phyloP scores from a whole-genome alignment of 2,329 filamentous ascomycete genomes.

The Penicillium sclerotiorum region DNA sequence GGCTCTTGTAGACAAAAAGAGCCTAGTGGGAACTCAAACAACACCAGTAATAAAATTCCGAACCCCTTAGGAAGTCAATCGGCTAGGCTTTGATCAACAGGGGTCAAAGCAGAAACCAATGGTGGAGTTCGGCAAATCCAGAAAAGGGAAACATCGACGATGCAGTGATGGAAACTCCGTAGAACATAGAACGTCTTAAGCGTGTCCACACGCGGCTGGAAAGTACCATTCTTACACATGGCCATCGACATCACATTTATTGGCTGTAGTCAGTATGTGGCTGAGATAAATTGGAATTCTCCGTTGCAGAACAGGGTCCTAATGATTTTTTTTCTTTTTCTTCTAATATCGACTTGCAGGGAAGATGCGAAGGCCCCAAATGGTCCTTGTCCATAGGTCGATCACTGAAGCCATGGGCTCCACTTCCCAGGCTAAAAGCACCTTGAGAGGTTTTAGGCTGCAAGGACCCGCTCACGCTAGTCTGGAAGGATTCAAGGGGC shows the following conservation, averaged over 20 bases:
- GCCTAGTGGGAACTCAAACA: too few relatives aligned
- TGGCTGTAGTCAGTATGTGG: too few relatives aligned
- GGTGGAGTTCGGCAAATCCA: not conserved
- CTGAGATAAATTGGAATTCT: too few relatives aligned
- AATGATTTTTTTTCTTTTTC: too few relatives aligned
- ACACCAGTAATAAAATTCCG: too few relatives aligned
- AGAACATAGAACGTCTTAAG: too few relatives aligned
- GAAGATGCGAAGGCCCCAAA: not conserved
- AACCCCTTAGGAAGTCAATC: too few relatives aligned
- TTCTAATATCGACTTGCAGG: not conserved
- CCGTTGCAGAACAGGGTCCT: too few relatives aligned
- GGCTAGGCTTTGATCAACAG: not conserved
- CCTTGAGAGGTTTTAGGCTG: constrained; percentile 15
- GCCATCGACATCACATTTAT: too few relatives aligned
- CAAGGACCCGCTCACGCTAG: constrained; percentile 8
- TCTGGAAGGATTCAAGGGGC: constrained; percentile 4
- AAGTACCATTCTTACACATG: too few relatives aligned
- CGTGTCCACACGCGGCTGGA: too few relatives aligned
- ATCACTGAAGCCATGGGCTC: constrained; percentile 11
- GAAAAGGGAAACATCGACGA: not conserved
- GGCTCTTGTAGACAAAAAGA: too few relatives aligned
- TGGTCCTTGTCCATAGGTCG: not conserved
- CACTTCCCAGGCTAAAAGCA: constrained; percentile 8
- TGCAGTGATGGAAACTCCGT: not conserved
- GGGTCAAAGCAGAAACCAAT: not conserved